Evolutionary conservation across 169 alveolate genomes (phyloP), one percentile per base, ranked within the genome.

Genomic region (Plasmodium sp.): DNA sequence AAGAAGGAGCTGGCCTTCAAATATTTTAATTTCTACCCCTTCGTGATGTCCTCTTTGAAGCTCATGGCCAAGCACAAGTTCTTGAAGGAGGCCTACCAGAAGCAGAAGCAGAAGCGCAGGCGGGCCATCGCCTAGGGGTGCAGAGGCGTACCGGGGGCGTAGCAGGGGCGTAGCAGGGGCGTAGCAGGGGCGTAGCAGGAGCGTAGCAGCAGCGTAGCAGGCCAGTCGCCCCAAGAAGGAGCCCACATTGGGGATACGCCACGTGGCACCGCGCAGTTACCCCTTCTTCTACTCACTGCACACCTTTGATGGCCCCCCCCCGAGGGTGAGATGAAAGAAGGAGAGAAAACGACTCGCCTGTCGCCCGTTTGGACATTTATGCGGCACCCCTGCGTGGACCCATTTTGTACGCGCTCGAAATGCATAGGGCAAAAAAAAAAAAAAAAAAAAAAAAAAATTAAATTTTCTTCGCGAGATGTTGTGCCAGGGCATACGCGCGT

Each of bases 11-110:
- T 43, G 27, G 75, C 93, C 16, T 85, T 85, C 9, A 85, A 85
- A 51, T 85, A 75, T 75, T 85, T 54, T 54, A 85, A 85, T 75
- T 85, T 85, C 6, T 85, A 85, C 5, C 93, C 93, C 0, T 85
- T 85, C 41, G 80, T 85, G 3, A 85, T 85, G 84, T 85, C 93
- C 12, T 85, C 93, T 2, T 58, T 85, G 1, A 75, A 85, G 41
- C 56, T 85, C 14, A 74, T 85, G 93, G 93, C 93, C 3, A 85
- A 85, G 48, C 93, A 85, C 27, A 85, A 85, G n/a, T 3, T 85
- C 16, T 51, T 85, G 3, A 85, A 85, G 27, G 86, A 75, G 18
- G 34, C 22, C n/a, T 85, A 85, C 73, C 81, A 85, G 80, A 85
- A 85, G 43, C 82, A 85, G 62, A 85, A 75, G 33, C 36, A n/a